Base-by-base conservation (phyloP, 768 basidiomycete species). In the Strobilomyces confusus region DNA sequence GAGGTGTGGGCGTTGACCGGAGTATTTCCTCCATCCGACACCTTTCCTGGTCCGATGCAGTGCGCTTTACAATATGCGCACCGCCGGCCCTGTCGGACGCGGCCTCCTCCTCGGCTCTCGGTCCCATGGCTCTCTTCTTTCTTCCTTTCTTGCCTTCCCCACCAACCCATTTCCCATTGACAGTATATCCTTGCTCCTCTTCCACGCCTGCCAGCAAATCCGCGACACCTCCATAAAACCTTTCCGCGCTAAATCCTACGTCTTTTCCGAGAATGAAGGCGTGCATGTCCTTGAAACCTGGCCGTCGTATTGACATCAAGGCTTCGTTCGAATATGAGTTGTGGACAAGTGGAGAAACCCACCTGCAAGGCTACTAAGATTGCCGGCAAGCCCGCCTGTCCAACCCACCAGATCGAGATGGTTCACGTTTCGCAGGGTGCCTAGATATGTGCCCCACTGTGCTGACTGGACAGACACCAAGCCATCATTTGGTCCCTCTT, bases 401-500 rank as follows among this genome's bases (percentile, higher is more conserved):
- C 95, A 98, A 7, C 95, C 93, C 12, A 97, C 91, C 34, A 92
- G 80, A 64, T 92, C 91, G 33, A 95, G 80, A 66, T 99, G 97
- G 62, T 92, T 95, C 15, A 97, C 97, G 52, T 88, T 80, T 34
- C 81, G 77, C 19, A 99, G 75, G 2, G 95, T 98, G n/a, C 94
- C 97, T 47, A 92, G 80, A 66, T 98, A 98, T 17, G 87, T 92
- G 34, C 97, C 97, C 93, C 95, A 95, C 77, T 85, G 83, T 3
- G 93, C 84, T 5, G 91, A 92, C 55, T 85, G 75, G 41, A 95
- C 83, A 43, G 86, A 88, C 43, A 99, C 95, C 44, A 99, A 79
- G 1, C 97, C 97, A 68, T 98, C 93, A 63, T 98, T 97, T 30
- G 90, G 83, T 17, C 95, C 95, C 72, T 97, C 93, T 64, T 88